Percentiles rank a stretch among this genome's conserved stretches.
Conservation (phyloP, 2,329 filamentous ascomycete species). For the Beauveria bassiana region DNA sequence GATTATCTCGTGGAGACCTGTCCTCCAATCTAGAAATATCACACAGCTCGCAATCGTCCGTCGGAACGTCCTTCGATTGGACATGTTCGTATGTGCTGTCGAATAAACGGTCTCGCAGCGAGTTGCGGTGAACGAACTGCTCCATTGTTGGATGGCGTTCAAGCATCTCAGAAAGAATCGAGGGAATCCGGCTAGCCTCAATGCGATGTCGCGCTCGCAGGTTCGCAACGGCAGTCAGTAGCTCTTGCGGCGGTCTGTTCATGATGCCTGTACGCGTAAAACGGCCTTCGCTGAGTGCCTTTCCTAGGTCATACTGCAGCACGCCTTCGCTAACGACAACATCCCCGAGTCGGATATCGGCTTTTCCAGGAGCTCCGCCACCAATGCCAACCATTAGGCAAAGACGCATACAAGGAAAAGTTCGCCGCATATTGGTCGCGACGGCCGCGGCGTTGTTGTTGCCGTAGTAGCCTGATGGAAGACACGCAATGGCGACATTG, state of each 20-base stretch:
- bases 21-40: background rate
- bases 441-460: conserved; percentile 9
- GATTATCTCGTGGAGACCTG: background rate
- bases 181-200: background rate
- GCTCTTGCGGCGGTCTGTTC: background rate
- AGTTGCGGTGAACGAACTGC: background rate
- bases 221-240: conserved; percentile 10
- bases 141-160: background rate
- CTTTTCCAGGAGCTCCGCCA: conserved; percentile 17
- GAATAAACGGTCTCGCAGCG: background rate
- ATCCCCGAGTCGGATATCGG: conserved; percentile 16
- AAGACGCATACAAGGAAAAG: conserved; percentile 10
- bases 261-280: conserved; percentile 12
- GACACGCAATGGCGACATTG: conserved; percentile 15
- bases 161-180: background rate
- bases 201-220: conserved; percentile 11
- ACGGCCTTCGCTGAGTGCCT: conserved; percentile 2
- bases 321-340: conserved; percentile 16
- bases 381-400: conserved; percentile 22
- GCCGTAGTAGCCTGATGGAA: conserved; percentile 13
- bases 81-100: background rate
- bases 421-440: conserved; percentile 13
- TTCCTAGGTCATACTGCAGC: conserved; percentile 17
- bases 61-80: background rate
- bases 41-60: background rate